phyloP scores from a whole-genome alignment of 345 rosid genomes.

The Gynandropsis gynandra region DNA sequence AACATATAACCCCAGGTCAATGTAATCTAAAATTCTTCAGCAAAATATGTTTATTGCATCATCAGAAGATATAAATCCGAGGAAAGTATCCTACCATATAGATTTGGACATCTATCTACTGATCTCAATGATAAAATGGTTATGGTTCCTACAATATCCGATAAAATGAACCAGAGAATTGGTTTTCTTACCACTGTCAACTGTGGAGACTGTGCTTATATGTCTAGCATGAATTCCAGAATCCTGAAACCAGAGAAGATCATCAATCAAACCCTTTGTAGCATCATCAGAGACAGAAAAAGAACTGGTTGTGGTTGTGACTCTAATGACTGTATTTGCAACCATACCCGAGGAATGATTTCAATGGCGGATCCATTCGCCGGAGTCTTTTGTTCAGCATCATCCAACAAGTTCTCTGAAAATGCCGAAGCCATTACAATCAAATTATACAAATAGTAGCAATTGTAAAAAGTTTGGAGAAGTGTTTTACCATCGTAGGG shows the following conservation, averaged over 20 bases:
- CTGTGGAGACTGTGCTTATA: slow-evolving; percentile 74
- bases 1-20: slow-evolving; percentile 12
- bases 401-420: slow-evolving; percentile 55
- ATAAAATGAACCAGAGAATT: background rate
- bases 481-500: slow-evolving; percentile 54
- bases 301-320: background rate
- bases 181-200: slow-evolving; percentile 70
- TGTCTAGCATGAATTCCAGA: slow-evolving; percentile 88
- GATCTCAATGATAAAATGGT: too few species aligned
- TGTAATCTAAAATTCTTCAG: background rate
- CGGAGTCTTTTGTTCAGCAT: slow-evolving; percentile 38
- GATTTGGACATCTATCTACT: too few species aligned
- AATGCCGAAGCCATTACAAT: background rate
- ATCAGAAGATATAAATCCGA: too few species aligned
- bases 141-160: too few species aligned
- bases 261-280: background rate
- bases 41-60: background rate
- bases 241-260: slow-evolving; percentile 39
- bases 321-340: too few species aligned
- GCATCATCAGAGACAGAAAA: background rate
- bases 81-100: background rate
- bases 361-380: slow-evolving; percentile 35
- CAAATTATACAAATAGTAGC: background rate
- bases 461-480: slow-evolving; percentile 3
- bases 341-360: slow-evolving; percentile 50